Conservation (phyloP, 345 rosid species). For the Pugionium dolabratum region DNA sequence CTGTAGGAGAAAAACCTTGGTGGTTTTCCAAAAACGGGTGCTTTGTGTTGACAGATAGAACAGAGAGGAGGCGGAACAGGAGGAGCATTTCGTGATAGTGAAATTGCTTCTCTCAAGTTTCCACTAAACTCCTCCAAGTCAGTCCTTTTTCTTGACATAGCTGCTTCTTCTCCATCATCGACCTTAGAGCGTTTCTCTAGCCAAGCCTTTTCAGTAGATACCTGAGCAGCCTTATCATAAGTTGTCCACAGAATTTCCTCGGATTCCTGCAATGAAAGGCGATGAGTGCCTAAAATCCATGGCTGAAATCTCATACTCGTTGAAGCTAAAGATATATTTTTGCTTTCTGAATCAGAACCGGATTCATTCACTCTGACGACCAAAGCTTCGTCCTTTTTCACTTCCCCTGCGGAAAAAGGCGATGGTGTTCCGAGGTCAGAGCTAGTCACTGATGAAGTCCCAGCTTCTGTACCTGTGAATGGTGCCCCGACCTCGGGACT, state of each 20-base stretch:
- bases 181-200: constrained; percentile 66
- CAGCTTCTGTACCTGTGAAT: constrained; percentile 91
- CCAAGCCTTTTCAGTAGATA: constrained; percentile 56
- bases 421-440: constrained; percentile 86
- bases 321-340: constrained; percentile 69
- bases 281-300: constrained; percentile 62
- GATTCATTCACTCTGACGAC: constrained; percentile 61
- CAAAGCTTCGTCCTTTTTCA: constrained; percentile 66
- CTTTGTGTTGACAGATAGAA: constrained; percentile 96
- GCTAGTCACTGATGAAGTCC: constrained; percentile 93
- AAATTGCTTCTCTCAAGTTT: constrained; percentile 79
- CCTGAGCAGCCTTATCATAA: constrained; percentile 43
- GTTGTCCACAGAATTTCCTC: constrained; percentile 54
- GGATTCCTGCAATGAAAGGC: constrained; percentile 51
- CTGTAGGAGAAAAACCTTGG: constrained; percentile 93
- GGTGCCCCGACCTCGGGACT: constrained; percentile 98
- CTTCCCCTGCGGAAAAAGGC: constrained; percentile 64
- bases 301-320: constrained; percentile 85
- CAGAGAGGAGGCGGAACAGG: constrained; percentile 96
- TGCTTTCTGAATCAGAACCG: constrained; percentile 80
- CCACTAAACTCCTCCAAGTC: constrained; percentile 70
- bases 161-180: constrained; percentile 43
- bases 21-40: constrained; percentile 96
- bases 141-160: background rate
- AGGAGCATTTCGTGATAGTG: constrained; percentile 78